Percentiles rank a stretch among this genome's conserved stretches.
These are phyloP conservation scores for Chaetoscypha palmicola DNA, from an alignment of 2,329 filamentous ascomycete genomes.

Conservation along the genomic window DNA sequence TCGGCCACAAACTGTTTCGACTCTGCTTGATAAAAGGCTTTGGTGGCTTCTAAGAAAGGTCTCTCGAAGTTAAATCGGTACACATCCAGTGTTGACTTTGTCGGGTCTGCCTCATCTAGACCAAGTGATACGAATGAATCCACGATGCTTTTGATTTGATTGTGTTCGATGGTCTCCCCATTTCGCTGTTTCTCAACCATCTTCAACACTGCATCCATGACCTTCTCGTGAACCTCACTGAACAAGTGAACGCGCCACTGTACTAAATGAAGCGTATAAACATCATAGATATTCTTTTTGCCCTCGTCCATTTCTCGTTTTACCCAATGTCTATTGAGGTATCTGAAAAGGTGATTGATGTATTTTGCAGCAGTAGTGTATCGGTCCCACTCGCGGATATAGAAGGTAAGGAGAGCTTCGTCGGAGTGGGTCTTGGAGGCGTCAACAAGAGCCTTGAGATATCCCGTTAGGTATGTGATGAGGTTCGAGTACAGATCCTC, in stretches of 20 bases:
- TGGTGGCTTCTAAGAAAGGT: slow-evolving; percentile 82
- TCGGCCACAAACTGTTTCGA: slow-evolving; percentile 92
- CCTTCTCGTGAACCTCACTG: slow-evolving; percentile 70
- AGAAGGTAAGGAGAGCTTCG: slow-evolving; percentile 83
- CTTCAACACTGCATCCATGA: slow-evolving; percentile 92
- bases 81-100: slow-evolving; percentile 90
- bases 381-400: slow-evolving; percentile 93
- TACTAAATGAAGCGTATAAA: slow-evolving; percentile 93
- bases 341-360: slow-evolving; percentile 93
- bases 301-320: slow-evolving; percentile 98
- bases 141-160: slow-evolving; percentile 94
- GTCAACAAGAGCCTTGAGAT: slow-evolving; percentile 63
- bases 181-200: slow-evolving; percentile 96
- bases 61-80: slow-evolving; percentile 89
- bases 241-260: slow-evolving; percentile 95
- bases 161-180: slow-evolving; percentile 94
- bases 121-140: slow-evolving; percentile 95
- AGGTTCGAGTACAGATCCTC: slow-evolving; percentile 94
- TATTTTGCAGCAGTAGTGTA: slow-evolving; percentile 96
- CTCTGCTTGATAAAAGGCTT: slow-evolving; percentile 80
- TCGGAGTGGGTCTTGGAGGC: slow-evolving; percentile 76
- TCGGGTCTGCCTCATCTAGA: slow-evolving; percentile 84
- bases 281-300: slow-evolving; percentile 96
- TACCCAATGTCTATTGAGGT: slow-evolving; percentile 97
- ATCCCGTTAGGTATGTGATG: slow-evolving; percentile 72